Conservation (phyloP, 163 green algal genomes). For the Volvox carteri region DNA sequence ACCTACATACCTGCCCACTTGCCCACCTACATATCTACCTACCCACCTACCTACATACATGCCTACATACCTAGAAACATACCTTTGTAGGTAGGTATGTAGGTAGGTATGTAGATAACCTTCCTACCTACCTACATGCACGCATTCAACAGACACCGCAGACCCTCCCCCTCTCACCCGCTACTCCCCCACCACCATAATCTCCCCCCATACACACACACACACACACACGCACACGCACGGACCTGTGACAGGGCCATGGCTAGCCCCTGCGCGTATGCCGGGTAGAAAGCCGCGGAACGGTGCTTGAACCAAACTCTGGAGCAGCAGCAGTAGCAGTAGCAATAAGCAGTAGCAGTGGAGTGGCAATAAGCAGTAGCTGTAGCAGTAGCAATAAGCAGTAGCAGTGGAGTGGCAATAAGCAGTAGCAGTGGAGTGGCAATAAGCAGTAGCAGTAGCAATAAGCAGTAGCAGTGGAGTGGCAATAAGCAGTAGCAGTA, state of each 20-base stretch:
- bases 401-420: too few species aligned
- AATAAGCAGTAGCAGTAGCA: too few species aligned
- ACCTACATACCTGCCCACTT: background rate
- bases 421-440: too few species aligned
- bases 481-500: too few species aligned
- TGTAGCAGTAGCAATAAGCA: too few species aligned
- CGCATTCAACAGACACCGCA: background rate
- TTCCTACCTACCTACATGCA: background rate
- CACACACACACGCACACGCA: background rate
- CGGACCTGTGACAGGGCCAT: conserved; percentile 58
- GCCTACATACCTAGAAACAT: background rate
- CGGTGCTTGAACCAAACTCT: conserved; percentile 76
- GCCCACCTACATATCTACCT: background rate
- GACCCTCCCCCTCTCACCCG: background rate
- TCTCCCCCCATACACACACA: background rate
- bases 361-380: too few species aligned
- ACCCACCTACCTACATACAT: background rate
- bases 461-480: too few species aligned
- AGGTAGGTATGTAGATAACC: background rate
- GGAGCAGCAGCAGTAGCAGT: too few species aligned
- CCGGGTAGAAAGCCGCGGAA: conserved; percentile 62
- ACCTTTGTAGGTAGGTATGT: background rate
- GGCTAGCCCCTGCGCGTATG: conserved; percentile 62
- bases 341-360: too few species aligned
- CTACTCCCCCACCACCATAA: background rate